A percentile compares a stretch with the other conserved stretches of the same genome.
Conservation (phyloP, 257 asterid genomes). For the Ocimum tenuiflorum region DNA sequence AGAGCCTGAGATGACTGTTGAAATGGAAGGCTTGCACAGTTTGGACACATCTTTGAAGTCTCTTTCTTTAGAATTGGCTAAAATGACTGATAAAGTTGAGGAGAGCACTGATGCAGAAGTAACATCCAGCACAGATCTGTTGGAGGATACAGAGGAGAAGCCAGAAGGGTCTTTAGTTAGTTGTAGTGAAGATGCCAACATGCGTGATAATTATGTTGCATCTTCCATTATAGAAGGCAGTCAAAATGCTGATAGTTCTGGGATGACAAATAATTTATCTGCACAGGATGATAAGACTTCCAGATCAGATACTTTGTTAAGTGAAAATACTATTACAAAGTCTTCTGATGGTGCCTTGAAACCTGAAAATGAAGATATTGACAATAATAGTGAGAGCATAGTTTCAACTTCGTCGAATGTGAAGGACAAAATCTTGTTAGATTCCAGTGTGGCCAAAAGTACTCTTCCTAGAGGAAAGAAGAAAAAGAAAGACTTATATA, state of each 20-base stretch:
- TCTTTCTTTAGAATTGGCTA: slow-evolving; percentile 31
- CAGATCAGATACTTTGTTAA: slow-evolving; percentile 1
- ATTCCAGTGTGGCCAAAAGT: slow-evolving; percentile 39
- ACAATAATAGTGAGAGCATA: slow-evolving; percentile 11
- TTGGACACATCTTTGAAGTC: slow-evolving; percentile 27
- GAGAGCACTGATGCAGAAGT: slow-evolving; percentile 23
- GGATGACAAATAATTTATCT: slow-evolving; percentile 16
- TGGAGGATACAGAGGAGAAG: slow-evolving; percentile 17
- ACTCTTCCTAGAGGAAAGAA: slow-evolving; percentile 35
- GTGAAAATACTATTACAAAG: not conserved
- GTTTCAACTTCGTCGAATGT: slow-evolving; percentile 23
- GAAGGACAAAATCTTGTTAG: slow-evolving; percentile 49
- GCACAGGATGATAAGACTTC: slow-evolving; percentile 22
- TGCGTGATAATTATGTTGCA: slow-evolving; percentile 22
- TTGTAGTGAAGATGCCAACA: slow-evolving; percentile 21
- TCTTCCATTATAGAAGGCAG: slow-evolving; percentile 16
- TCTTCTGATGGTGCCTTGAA: slow-evolving; percentile 23
- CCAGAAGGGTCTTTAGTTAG: slow-evolving; percentile 26
- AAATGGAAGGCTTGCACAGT: slow-evolving; percentile 18
- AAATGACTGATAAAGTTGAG: slow-evolving; percentile 21
- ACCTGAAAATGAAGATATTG: slow-evolving; percentile 33
- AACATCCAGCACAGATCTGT: slow-evolving; percentile 12
- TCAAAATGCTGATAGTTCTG: slow-evolving; percentile 12
- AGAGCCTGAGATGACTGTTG: slow-evolving; percentile 24
- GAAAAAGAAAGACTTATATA: slow-evolving; percentile 42